These are phyloP conservation scores for Lupinus albus DNA, from an alignment of 306 rosid species.

Conservation along the genomic window DNA sequence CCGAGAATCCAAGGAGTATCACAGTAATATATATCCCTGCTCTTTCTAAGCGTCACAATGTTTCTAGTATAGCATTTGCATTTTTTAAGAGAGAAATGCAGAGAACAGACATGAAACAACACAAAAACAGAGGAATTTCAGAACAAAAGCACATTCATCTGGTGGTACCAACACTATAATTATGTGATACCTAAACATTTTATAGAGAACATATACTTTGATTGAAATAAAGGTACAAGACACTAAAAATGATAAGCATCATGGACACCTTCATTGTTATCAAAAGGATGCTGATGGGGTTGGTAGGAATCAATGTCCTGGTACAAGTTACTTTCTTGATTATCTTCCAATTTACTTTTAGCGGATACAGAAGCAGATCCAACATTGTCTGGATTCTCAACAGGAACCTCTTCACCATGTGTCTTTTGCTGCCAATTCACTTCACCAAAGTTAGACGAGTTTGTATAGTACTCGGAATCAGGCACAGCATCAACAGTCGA, in stretches of 20 bases:
- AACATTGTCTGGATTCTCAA: conserved; percentile 53
- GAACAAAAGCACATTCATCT: not conserved
- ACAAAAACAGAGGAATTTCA: conserved; percentile 24
- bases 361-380: conserved; percentile 41
- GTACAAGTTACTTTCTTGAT: conserved; percentile 57
- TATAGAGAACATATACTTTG: not conserved
- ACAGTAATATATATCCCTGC: too few relatives aligned
- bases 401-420: conserved; percentile 57
- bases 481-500: conserved; percentile 61
- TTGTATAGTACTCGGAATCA: conserved; percentile 53
- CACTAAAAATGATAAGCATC: conserved; percentile 24
- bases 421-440: conserved; percentile 50
- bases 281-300: conserved; percentile 60
- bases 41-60: too few relatives aligned
- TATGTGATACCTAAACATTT: not conserved
- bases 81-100: too few relatives aligned
- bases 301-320: conserved; percentile 65
- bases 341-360: conserved; percentile 67
- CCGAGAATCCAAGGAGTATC: too few relatives aligned
- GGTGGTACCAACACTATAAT: not conserved
- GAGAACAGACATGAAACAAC: conserved; percentile 3
- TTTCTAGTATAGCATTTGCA: too few relatives aligned
- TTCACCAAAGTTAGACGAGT: conserved; percentile 57
- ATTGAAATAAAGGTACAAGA: too few relatives aligned
- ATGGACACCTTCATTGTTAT: conserved; percentile 68